Evolutionary conservation across 2,329 filamentous ascomycete genomes (phyloP).

Genomic region (Fusarium setosum): DNA sequence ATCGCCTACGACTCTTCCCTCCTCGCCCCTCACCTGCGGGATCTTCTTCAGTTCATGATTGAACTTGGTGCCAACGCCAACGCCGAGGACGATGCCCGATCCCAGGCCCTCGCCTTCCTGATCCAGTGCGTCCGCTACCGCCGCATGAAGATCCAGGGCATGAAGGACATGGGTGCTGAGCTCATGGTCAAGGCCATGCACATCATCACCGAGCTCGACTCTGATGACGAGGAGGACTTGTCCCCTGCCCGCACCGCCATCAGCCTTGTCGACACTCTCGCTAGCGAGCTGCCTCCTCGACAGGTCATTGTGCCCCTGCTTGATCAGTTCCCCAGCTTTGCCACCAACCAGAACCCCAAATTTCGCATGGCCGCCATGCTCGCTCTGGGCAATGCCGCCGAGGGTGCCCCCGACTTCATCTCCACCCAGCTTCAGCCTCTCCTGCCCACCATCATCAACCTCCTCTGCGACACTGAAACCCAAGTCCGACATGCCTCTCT

Average conservation of each 20-base stretch:
- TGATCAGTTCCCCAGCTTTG: constrained; percentile 85
- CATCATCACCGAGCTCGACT: constrained; percentile 89
- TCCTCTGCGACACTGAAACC: constrained; percentile 86
- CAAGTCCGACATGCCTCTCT: constrained; percentile 89
- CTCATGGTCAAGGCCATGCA: constrained; percentile 89
- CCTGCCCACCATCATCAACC: constrained; percentile 83
- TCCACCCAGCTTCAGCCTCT: constrained; percentile 90
- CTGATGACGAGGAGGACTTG: constrained; percentile 78
- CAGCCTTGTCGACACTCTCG: constrained; percentile 87
- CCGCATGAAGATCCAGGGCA: constrained; percentile 93
- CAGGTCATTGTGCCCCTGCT: constrained; percentile 95
- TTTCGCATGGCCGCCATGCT: constrained; percentile 92
- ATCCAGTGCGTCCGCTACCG: constrained; percentile 93
- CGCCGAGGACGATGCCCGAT: constrained; percentile 85
- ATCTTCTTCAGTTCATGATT: constrained; percentile 94
- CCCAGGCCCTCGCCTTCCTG: constrained; percentile 92
- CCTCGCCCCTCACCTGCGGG: constrained; percentile 85
- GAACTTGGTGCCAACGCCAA: constrained; percentile 82
- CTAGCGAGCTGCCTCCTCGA: constrained; percentile 88
- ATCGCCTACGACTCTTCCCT: constrained; percentile 90
- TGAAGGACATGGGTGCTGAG: constrained; percentile 84
- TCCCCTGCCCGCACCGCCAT: constrained; percentile 88
- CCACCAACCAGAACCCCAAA: constrained; percentile 77
- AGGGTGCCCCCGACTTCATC: constrained; percentile 97
- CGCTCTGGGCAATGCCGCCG: constrained; percentile 91